Percentiles rank a stretch among this genome's conserved stretches.
phyloP scores from a whole-genome alignment of 2,329 filamentous ascomycete species.

The Talaromyces sp. region DNA sequence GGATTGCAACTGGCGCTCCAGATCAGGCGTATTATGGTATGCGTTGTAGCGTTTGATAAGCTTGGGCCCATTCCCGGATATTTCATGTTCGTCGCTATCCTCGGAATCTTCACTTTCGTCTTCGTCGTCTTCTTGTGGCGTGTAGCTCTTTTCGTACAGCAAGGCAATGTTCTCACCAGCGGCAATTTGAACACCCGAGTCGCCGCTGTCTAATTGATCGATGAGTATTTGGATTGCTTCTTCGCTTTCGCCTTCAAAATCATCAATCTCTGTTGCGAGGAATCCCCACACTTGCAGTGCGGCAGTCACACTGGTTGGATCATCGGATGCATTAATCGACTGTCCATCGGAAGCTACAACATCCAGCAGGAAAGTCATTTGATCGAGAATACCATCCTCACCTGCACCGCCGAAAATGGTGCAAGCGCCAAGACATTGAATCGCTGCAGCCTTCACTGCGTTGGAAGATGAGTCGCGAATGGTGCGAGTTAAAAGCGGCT shows the following conservation, averaged over 20 bases:
- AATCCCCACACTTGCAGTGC: constrained; percentile 80
- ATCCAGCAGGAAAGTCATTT: constrained; percentile 75
- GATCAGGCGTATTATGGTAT: constrained; percentile 65
- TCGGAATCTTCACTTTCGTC: constrained; percentile 45
- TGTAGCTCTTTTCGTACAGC: constrained; percentile 74
- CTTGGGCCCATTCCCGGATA: constrained; percentile 43
- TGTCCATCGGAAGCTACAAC: constrained; percentile 80
- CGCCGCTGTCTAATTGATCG: constrained; percentile 78
- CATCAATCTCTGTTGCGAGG: constrained; percentile 74
- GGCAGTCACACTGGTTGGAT: constrained; percentile 69
- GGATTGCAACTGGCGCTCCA: constrained; percentile 61
- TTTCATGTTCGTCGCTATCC: constrained; percentile 49
- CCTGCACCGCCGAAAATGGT: constrained; percentile 76
- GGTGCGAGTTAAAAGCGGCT: constrained; percentile 60
- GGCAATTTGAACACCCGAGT: constrained; percentile 72
- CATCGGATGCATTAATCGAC: constrained; percentile 70
- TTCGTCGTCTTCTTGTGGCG: constrained; percentile 61
- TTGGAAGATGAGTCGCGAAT: constrained; percentile 69
- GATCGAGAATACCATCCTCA: constrained; percentile 67
- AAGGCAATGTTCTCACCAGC: constrained; percentile 81
- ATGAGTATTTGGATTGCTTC: constrained; percentile 77
- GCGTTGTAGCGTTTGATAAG: constrained; percentile 67
- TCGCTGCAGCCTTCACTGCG: constrained; percentile 67
- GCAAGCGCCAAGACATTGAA: constrained; percentile 73
- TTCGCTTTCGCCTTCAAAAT: constrained; percentile 71